Conservation (phyloP, 1,284 basidiomycete genomes). For the Schizophyllum commune region DNA sequence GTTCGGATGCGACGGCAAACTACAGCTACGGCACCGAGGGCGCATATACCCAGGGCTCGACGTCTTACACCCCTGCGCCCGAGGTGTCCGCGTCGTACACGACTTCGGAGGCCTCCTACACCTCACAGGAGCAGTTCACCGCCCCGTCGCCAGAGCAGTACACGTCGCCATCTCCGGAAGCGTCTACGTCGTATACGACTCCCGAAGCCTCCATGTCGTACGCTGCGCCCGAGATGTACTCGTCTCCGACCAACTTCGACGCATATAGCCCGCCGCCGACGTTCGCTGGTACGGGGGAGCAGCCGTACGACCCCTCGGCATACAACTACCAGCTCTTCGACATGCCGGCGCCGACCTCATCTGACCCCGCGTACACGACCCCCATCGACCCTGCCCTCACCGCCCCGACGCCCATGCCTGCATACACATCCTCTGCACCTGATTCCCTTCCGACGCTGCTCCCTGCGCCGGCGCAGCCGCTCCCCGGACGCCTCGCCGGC, state of each 20-base stretch:
- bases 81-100: too few relatives aligned
- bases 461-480: neutral
- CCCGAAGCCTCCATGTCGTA: neutral
- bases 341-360: neutral
- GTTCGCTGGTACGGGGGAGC: neutral
- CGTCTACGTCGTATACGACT: neutral
- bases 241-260: neutral
- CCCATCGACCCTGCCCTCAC: too few relatives aligned
- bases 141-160: too few relatives aligned
- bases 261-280: neutral
- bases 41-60: too few relatives aligned
- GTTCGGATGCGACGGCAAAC: too few relatives aligned
- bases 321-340: neutral
- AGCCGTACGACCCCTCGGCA: neutral
- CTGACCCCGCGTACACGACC: neutral
- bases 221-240: neutral
- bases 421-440: neutral
- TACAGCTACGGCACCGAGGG: too few relatives aligned
- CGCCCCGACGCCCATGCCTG: neutral
- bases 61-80: too few relatives aligned
- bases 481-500: neutral
- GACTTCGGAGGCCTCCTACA: too few relatives aligned
- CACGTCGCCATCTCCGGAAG: neutral
- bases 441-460: neutral
- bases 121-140: too few relatives aligned